Base-by-base conservation (phyloP, 2,329 filamentous ascomycete genomes). In the Epicoccum sorghinum region DNA sequence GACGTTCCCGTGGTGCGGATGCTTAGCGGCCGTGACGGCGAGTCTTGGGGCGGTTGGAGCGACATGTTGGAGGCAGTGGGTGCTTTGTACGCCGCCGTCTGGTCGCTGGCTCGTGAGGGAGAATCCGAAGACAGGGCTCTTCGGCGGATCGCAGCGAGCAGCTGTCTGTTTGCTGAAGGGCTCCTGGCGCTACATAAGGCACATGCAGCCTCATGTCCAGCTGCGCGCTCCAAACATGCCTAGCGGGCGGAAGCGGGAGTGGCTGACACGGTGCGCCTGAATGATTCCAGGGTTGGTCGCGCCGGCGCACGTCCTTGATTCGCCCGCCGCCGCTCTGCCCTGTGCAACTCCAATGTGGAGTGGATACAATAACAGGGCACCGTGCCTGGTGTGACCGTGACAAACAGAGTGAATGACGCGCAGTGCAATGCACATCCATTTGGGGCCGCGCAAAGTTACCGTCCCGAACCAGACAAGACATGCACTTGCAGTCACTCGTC, bases 1-100 rank as follows among this genome's bases (percentile, higher is more conserved):
- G 65, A 65, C 7, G 71, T 74, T 33, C 61, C 69, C 38, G 63
- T 72, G 32, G 70, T 72, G 59, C 66, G 68, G 43, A 75, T 65
- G 56, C 70, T 73, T 40, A 68, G 60, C 49, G 71, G 67, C 52
- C 71, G 61, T 47, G 64, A 63, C 30, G 64, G 65, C 52, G 65
- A 61, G 52, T 67, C 63, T 36, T 51, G 53, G n/a, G 69, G 65
- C 46, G 61, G 66, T 53, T 65, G 63, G 24, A 73, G 61, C 63
- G 69, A 69, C 54, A 52, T 65, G 57, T 46, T 61, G 61, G 59
- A 29, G 9, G 54, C 59, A 49, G 60, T 29, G 29, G 45, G 45
- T 30, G 37, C 53, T 61, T 40, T 56, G 47, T 42, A 38, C 38
- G 52, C 51, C 60, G 57, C 14, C 10, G 54, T 54, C 50, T 54